These are phyloP conservation scores for Apiospora hydei DNA, from an alignment of 2,329 filamentous ascomycete species.

Conservation along the genomic window DNA sequence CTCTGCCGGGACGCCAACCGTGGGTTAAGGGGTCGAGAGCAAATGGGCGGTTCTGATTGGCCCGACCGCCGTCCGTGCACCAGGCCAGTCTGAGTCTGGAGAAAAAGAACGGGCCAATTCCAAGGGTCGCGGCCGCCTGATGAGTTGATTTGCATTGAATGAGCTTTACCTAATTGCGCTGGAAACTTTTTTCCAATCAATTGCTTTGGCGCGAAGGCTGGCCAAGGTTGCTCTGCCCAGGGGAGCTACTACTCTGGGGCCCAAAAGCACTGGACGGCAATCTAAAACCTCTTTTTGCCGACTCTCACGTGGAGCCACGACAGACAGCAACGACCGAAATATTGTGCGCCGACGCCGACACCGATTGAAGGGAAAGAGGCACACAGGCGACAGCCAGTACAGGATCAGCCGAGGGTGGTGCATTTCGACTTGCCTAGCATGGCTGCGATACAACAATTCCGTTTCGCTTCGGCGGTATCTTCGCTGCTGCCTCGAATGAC, in stretches of 20 bases:
- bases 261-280: slow-evolving; percentile 7
- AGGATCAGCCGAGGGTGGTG: background rate
- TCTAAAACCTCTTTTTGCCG: slow-evolving; percentile 21
- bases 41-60: background rate
- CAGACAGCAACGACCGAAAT: slow-evolving; percentile 17
- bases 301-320: slow-evolving; percentile 19
- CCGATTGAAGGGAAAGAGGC: slow-evolving; percentile 1
- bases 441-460: slow-evolving; percentile 48
- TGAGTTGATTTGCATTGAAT: slow-evolving; percentile 20
- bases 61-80: slow-evolving; percentile 3
- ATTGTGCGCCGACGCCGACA: slow-evolving; percentile 3
- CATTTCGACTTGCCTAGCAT: slow-evolving; percentile 41
- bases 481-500: slow-evolving; percentile 65
- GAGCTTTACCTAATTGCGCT: slow-evolving; percentile 21
- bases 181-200: background rate
- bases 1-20: slow-evolving; percentile 22
- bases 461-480: slow-evolving; percentile 48
- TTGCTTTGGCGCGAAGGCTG: slow-evolving; percentile 6
- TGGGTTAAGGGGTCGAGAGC: slow-evolving; percentile 22
- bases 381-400: background rate
- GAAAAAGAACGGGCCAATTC: slow-evolving; percentile 20
- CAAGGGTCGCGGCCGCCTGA: slow-evolving; percentile 20
- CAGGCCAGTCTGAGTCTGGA: slow-evolving; percentile 30
- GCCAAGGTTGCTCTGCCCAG: slow-evolving; percentile 6
- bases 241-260: slow-evolving; percentile 3